Conservation (phyloP, 306 rosid genomes). For the Quercus wislizeni region DNA sequence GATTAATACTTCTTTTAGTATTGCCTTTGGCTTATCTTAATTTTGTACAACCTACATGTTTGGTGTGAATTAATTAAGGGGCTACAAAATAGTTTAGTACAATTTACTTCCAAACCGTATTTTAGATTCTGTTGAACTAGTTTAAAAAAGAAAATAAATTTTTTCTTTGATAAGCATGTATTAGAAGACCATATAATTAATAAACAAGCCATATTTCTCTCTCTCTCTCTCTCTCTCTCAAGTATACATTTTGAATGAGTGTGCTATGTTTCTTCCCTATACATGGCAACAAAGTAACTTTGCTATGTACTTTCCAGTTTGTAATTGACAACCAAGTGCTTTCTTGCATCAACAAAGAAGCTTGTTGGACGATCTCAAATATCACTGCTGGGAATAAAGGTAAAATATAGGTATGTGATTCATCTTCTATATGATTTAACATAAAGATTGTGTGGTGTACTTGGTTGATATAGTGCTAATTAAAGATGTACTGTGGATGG, state of each 20-base stretch:
- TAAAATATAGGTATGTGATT: not conserved
- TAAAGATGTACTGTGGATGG: too few species aligned
- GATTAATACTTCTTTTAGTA: not conserved
- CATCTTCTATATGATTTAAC: not conserved
- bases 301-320: constrained; percentile 30
- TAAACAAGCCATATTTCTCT: not conserved
- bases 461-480: too few species aligned
- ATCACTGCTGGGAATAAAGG: too few species aligned
- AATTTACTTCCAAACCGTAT: not conserved
- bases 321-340: constrained; percentile 53
- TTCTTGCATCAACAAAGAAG: constrained; percentile 55
- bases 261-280: too few species aligned
- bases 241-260: too few species aligned
- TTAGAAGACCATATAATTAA: not conserved
- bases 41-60: not conserved
- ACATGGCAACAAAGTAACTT: not conserved
- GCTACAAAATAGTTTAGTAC: not conserved
- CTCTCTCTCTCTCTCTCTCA: too few species aligned
- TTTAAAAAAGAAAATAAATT: not conserved
- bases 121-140: not conserved
- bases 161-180: not conserved
- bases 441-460: not conserved
- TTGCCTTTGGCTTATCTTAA: not conserved
- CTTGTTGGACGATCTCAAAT: too few species aligned
- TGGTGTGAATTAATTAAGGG: not conserved